Conservation (phyloP, 345 rosid species). For the Eucalyptus pauciflora region DNA sequence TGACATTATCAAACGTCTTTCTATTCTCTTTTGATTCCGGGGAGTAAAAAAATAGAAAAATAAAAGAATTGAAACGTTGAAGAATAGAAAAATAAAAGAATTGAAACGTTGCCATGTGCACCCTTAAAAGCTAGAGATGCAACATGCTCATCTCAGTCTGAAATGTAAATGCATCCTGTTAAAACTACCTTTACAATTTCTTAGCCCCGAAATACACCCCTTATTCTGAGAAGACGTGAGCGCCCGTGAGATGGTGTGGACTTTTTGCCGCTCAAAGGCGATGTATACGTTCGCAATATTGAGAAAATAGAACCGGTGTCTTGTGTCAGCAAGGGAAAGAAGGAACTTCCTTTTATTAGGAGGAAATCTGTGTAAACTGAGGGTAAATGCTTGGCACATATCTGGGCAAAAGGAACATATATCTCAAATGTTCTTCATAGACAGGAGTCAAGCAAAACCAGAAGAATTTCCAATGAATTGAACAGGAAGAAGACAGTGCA, state of each 20-base stretch:
- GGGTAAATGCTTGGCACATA: not conserved
- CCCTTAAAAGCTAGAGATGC: not conserved
- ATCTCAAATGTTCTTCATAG: not conserved
- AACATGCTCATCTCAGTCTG: not conserved
- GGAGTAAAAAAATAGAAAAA: too few species aligned
- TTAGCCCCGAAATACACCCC: not conserved
- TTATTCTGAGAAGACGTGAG: not conserved
- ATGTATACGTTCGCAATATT: not conserved
- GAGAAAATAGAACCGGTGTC: not conserved
- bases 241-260: not conserved
- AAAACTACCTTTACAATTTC: not conserved
- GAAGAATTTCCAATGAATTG: not conserved
- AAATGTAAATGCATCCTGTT: not conserved
- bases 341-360: not conserved
- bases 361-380: not conserved
- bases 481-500: not conserved
- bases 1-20: too few species aligned
- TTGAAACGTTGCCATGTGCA: fast-evolving
- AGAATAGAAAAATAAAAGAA: too few species aligned
- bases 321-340: not conserved
- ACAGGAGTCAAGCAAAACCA: not conserved
- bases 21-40: too few species aligned
- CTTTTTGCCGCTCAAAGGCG: not conserved
- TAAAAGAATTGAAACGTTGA: too few species aligned
- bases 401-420: not conserved